Conservation (phyloP, 495 filamentous ascomycete species). For the Aspergillus panamensis region DNA sequence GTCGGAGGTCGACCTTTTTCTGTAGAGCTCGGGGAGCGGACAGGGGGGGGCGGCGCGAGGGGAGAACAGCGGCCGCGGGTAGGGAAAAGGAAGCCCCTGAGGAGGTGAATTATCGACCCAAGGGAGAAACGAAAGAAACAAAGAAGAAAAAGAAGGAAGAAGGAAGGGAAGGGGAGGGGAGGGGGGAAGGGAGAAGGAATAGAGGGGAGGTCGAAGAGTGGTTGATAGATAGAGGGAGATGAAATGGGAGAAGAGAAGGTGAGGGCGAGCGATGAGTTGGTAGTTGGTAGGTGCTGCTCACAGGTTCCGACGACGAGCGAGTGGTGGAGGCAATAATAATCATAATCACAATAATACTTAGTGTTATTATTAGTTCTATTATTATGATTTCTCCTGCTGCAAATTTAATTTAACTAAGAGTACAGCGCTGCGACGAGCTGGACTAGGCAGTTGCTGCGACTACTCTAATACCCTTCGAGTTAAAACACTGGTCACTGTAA, state of each 20-base stretch:
- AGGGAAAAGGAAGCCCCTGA: conserved; percentile 15
- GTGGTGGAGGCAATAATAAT: conserved; percentile 1
- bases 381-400: neutral
- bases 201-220: neutral
- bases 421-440: neutral
- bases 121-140: conserved; percentile 18
- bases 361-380: conserved; percentile 3
- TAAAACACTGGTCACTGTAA: neutral
- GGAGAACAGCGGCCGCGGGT: conserved; percentile 18
- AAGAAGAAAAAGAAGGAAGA: conserved; percentile 10
- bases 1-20: conserved; percentile 17
- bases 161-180: conserved; percentile 2
- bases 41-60: conserved; percentile 23
- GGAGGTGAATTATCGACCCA: conserved; percentile 18
- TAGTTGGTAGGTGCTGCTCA: neutral
- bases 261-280: conserved; percentile 3
- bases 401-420: neutral
- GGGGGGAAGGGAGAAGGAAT: neutral
- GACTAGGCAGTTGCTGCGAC: neutral
- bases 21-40: conserved; percentile 16
- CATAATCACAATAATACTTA: neutral
- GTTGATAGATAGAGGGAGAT: conserved; percentile 1
- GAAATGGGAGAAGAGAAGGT: conserved; percentile 5
- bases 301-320: too few relatives aligned
- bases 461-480: neutral